Percentiles rank a stretch among this genome's conserved stretches.
Conservation (phyloP, 192 early-diverging fungal genomes). For the Cladochytrium replicatum region DNA sequence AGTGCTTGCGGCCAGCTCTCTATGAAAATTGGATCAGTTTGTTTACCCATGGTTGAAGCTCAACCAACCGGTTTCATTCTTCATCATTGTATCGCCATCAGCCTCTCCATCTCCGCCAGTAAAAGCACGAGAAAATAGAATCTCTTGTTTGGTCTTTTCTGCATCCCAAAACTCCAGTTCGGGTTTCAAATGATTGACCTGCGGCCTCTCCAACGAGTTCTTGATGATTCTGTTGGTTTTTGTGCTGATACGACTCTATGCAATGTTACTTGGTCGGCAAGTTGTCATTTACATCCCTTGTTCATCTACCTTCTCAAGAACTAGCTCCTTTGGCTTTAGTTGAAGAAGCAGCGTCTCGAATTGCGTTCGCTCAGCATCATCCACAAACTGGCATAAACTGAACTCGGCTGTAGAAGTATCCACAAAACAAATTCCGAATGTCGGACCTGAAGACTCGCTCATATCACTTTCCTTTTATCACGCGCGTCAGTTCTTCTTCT, state of each 20-base stretch:
- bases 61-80: constrained; percentile 1
- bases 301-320: constrained; percentile 58
- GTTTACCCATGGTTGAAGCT: background rate
- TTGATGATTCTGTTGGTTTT: constrained; percentile 51
- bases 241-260: constrained; percentile 37
- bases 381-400: constrained; percentile 62
- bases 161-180: constrained; percentile 64
- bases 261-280: background rate
- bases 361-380: constrained; percentile 77
- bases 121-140: too few species aligned
- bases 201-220: constrained; percentile 41
- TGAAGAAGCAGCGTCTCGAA: constrained; percentile 94
- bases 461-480: constrained; percentile 1
- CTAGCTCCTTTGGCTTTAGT: constrained; percentile 83
- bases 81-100: constrained; percentile 16
- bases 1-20: constrained; percentile 16
- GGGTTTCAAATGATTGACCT: constrained; percentile 55
- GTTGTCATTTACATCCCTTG: background rate
- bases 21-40: background rate
- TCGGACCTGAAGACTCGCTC: constrained; percentile 30
- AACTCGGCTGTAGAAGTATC: constrained; percentile 94
- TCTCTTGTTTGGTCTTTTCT: constrained; percentile 44
- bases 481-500: constrained; percentile 1
- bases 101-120: constrained; percentile 51
- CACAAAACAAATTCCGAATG: constrained; percentile 84